These are phyloP conservation scores for Colletotrichum eleusines DNA, from an alignment of 2,329 filamentous ascomycete species.

Conservation along the genomic window DNA sequence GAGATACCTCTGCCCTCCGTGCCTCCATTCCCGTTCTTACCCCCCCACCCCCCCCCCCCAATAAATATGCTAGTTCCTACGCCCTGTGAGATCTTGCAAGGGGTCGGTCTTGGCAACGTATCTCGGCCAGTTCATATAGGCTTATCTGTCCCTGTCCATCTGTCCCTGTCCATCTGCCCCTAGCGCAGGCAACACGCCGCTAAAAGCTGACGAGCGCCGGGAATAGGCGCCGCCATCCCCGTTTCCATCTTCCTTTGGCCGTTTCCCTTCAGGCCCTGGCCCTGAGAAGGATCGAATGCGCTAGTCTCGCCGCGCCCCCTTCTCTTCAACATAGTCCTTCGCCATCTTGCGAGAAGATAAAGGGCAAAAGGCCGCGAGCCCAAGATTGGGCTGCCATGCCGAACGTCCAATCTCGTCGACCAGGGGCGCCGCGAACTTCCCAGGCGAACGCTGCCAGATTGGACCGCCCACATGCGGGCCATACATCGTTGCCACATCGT, in stretches of 20 bases:
- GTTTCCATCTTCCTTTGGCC: neutral
- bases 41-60: too few species aligned
- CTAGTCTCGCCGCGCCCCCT: neutral
- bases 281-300: neutral
- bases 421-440: neutral
- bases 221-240: neutral
- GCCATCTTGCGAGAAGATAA: neutral
- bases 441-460: neutral
- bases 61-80: neutral
- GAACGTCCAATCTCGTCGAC: neutral
- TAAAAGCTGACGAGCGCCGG: conserved; percentile 8
- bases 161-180: neutral
- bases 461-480: neutral
- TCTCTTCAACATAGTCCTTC: neutral
- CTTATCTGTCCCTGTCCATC: neutral
- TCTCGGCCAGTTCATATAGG: neutral
- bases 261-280: neutral
- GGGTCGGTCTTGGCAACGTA: too few species aligned
- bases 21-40: too few species aligned
- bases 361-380: neutral
- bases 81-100: neutral
- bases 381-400: neutral
- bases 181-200: conserved; percentile 5
- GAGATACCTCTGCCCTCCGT: neutral
- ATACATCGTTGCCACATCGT: neutral